A percentile compares a stretch with the other conserved stretches of the same genome.
Conservation (phyloP, 768 basidiomycete genomes). For the Naematelia encephala region DNA sequence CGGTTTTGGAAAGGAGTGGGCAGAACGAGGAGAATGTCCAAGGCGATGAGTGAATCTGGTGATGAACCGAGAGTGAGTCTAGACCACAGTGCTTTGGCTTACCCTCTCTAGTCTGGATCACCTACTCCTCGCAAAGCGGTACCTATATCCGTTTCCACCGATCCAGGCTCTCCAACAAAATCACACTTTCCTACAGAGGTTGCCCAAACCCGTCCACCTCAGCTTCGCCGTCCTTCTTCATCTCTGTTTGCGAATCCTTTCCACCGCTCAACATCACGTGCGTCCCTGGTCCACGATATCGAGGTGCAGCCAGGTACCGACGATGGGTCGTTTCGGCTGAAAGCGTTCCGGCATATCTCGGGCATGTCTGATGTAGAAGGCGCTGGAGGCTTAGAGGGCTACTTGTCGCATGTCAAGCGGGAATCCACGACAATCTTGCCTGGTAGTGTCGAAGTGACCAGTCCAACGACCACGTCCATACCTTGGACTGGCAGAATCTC, state of each 20-base stretch:
- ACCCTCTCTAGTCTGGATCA: slow-evolving; percentile 18
- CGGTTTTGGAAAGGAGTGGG: slow-evolving; percentile 28
- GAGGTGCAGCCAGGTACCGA: slow-evolving; percentile 13
- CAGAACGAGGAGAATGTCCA: slow-evolving; percentile 17
- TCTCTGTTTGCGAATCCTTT: slow-evolving; percentile 34
- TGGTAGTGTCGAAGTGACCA: too few relatives aligned
- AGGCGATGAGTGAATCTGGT: slow-evolving; percentile 9
- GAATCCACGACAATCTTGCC: slow-evolving; percentile 6
- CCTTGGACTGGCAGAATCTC: too few relatives aligned
- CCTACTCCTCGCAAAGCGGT: slow-evolving; percentile 28
- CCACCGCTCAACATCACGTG: slow-evolving; percentile 27
- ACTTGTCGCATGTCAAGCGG: slow-evolving; percentile 20
- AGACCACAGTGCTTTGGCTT: neutral
- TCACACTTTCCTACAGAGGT: slow-evolving; percentile 1
- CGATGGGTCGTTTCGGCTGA: slow-evolving; percentile 40
- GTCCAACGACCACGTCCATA: too few relatives aligned
- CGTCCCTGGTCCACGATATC: slow-evolving; percentile 23
- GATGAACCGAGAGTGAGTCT: slow-evolving; percentile 20
- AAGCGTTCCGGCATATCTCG: slow-evolving; percentile 38
- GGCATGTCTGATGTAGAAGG: slow-evolving; percentile 31
- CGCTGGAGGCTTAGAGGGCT: slow-evolving; percentile 14
- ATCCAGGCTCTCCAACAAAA: neutral
- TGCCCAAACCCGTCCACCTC: slow-evolving; percentile 8
- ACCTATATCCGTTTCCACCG: neutral
- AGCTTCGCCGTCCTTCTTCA: slow-evolving; percentile 28